Base-by-base conservation (phyloP, 768 basidiomycete genomes). In the Lactifluus hygrophoroides region DNA sequence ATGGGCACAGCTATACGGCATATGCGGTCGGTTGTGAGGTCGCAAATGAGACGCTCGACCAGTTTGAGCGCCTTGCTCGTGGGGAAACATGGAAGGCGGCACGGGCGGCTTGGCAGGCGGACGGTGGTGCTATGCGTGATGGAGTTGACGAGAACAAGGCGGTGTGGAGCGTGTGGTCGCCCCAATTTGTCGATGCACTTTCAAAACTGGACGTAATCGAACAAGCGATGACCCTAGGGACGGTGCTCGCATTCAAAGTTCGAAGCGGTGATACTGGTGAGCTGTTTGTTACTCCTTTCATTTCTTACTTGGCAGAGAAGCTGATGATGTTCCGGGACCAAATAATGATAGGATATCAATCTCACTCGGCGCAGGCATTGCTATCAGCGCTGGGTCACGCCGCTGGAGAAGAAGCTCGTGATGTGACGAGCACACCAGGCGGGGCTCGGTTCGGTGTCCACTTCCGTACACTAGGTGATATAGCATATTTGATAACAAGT, bases 1-100 rank as follows among this genome's bases (percentile, higher is more conserved):
- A 98, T 61, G 95, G 95, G 0, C 95, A 98, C 69, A 92, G 89
- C 56, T 98, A 98, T 70, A 96, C 92, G 0, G 95, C 95, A 3
- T 90, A 96, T 69, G 82, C 95, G 0, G 78, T 96, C 38, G 95
- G 93, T 0, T 97, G 95, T 70, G 86, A 89, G 62, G 90, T 96
- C 13, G 95, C 95, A 0, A 85, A 86, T 64, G 82, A 85, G 70
- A 82, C 93, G 3, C 75, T 97, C 42, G 74, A 80, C 34, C 72
- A 88, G 58, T 68, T 94, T 8, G 84, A 86, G 49, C 74, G 74
- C 42, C 69, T 81, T 16, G 68, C 67, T 23, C 58, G 64, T 30
- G 76, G 78, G 58, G 77, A 77, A 10, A 73, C 71, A 9, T 96
- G 90, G 89, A 69, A 68, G 9, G 69, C 65, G 0, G 86, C 90